Evolutionary conservation across 768 basidiomycete species (phyloP).

Genomic region (Mrakia frigida): DNA sequence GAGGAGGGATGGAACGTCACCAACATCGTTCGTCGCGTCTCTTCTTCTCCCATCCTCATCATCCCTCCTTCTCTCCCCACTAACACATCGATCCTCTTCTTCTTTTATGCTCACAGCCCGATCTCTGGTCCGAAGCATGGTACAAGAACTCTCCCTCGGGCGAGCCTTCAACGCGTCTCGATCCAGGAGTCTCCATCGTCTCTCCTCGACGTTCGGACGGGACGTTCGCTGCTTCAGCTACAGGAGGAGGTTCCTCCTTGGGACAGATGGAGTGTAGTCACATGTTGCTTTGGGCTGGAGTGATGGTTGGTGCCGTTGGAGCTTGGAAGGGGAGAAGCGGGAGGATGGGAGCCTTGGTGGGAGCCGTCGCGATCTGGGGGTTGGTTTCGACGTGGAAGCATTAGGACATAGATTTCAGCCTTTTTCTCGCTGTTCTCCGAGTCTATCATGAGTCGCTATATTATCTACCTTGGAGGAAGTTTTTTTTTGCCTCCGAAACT

Average conservation of each 20-base stretch:
- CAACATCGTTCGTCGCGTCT: constrained; percentile 1
- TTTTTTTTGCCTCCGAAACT: no score
- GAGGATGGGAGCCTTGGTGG: neutral
- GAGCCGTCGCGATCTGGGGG: neutral
- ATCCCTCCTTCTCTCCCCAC: no score
- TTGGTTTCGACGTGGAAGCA: neutral
- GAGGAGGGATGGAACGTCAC: constrained; percentile 2
- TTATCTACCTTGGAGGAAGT: no score
- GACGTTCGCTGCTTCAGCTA: neutral
- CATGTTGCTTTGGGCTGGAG: neutral
- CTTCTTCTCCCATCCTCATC: neutral
- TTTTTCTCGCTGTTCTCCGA: no score
- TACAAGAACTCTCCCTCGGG: neutral
- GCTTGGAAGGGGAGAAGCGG: neutral
- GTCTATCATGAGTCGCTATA: no score
- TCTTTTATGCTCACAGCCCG: neutral
- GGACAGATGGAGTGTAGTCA: neutral
- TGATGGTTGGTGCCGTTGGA: neutral
- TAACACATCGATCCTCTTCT: no score
- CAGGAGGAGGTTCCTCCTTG: neutral
- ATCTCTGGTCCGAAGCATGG: neutral
- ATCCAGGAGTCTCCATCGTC: neutral
- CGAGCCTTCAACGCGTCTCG: neutral
- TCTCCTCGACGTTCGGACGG: neutral
- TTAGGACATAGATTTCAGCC: neutral